These are phyloP conservation scores for Grosmannia serpens DNA, from an alignment of 2,329 filamentous ascomycete genomes.

Conservation along the genomic window DNA sequence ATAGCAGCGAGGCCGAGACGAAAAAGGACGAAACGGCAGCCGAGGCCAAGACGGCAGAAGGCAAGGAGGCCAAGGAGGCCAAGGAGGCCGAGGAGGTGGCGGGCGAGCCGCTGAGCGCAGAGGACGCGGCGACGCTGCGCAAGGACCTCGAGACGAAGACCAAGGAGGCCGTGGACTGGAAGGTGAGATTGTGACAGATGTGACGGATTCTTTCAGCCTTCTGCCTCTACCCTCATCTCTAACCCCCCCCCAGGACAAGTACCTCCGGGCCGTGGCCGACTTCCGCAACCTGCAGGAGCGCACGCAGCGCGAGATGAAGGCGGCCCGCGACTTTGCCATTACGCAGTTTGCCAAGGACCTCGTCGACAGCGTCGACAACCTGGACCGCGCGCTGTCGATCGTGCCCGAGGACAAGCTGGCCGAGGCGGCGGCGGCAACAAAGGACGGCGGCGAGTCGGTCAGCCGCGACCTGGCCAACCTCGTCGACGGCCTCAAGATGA, in stretches of 20 bases:
- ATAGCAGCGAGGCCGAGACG: conserved; percentile 32
- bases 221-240: background rate
- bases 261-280: conserved; percentile 85
- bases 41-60: conserved; percentile 4
- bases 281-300: conserved; percentile 97
- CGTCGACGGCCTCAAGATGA: conserved; percentile 90
- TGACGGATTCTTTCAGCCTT: too few species aligned
- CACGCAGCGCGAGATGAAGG: conserved; percentile 78
- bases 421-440: conserved; percentile 48
- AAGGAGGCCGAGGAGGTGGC: conserved; percentile 3
- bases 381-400: conserved; percentile 78
- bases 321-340: conserved; percentile 84
- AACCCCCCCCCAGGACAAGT: conserved; percentile 61
- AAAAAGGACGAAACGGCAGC: conserved; percentile 16
- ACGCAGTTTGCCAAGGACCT: conserved; percentile 93
- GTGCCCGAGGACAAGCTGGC: conserved; percentile 69
- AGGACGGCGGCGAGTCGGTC: conserved; percentile 30
- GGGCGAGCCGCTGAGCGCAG: conserved; percentile 16
- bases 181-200: too few species aligned
- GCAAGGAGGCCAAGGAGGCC: conserved; percentile 14
- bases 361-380: conserved; percentile 90
- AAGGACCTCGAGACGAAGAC: conserved; percentile 42
- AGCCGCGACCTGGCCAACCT: conserved; percentile 65
- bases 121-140: conserved; percentile 30
- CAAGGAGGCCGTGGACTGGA: conserved; percentile 57